A percentile compares a stretch with the other conserved stretches of the same genome.
Conservation (phyloP, 2,329 filamentous ascomycete species). For the Phaeophleospora eucalypticola region DNA sequence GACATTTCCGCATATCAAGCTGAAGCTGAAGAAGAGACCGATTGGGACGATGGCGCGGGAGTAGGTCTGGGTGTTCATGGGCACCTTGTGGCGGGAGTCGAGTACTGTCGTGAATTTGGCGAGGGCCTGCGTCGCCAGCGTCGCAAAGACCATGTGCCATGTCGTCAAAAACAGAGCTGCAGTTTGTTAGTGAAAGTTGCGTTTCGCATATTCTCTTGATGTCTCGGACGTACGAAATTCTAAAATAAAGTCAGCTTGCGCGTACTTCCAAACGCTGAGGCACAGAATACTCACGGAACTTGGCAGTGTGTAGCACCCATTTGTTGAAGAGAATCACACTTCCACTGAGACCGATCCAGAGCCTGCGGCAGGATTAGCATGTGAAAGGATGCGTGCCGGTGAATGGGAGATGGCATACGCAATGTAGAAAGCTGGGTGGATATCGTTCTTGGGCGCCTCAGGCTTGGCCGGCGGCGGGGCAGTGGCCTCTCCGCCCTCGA, state of each 20-base stretch:
- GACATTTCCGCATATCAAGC: conserved; percentile 92
- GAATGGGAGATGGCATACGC: conserved; percentile 39
- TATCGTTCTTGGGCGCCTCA: conserved; percentile 56
- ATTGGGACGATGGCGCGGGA: conserved; percentile 91
- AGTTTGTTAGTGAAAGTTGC: background rate
- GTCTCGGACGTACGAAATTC: conserved; percentile 15
- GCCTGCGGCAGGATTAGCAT: conserved; percentile 12
- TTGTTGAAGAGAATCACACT: conserved; percentile 99
- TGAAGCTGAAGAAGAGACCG: conserved; percentile 91
- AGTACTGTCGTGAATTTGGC: conserved; percentile 85
- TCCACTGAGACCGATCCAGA: conserved; percentile 87
- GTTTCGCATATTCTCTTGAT: background rate
- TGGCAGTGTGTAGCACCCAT: conserved; percentile 82
- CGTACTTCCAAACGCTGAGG: background rate
- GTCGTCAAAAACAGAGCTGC: conserved; percentile 81
- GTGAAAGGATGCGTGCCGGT: background rate
- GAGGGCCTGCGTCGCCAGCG: conserved; percentile 87
- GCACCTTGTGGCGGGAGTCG: conserved; percentile 90
- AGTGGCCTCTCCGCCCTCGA: conserved; percentile 55
- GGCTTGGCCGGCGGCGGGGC: conserved; percentile 71
- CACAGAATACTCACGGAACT: conserved; percentile 58
- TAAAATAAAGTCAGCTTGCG: conserved; percentile 9
- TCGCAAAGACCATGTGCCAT: conserved; percentile 93
- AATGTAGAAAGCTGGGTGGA: conserved; percentile 83
- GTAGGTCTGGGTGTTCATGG: conserved; percentile 94